Evolutionary conservation across 2,329 filamentous ascomycete genomes (phyloP).

Genomic region (Rutstroemia sp.): DNA sequence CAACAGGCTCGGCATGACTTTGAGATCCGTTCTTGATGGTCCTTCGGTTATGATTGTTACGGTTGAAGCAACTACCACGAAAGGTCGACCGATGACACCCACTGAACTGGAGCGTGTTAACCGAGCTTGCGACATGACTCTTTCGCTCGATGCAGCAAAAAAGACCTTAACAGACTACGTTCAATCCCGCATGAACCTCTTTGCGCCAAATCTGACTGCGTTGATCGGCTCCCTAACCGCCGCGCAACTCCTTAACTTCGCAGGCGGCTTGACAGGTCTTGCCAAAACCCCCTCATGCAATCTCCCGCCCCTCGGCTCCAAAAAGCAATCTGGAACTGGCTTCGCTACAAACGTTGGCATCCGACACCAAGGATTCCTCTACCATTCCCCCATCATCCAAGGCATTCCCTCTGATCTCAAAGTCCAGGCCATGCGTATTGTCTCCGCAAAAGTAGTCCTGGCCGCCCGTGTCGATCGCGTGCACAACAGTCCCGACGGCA

Average conservation of each 20-base stretch:
- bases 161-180: conserved; percentile 85
- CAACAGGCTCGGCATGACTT: conserved; percentile 67
- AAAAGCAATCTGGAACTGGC: conserved; percentile 70
- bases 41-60: conserved; percentile 93
- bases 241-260: conserved; percentile 91
- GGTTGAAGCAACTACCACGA: conserved; percentile 85
- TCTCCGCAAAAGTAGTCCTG: conserved; percentile 88
- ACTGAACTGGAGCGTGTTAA: conserved; percentile 67
- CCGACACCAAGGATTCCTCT: conserved; percentile 87
- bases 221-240: conserved; percentile 89
- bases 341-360: conserved; percentile 90
- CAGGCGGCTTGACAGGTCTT: conserved; percentile 79
- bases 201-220: conserved; percentile 87
- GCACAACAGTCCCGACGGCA: conserved; percentile 73
- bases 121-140: conserved; percentile 76
- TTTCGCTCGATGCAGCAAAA: conserved; percentile 84
- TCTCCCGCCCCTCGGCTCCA: conserved; percentile 81
- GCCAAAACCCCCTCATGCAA: conserved; percentile 94
- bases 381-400: conserved; percentile 82
- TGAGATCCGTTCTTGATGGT: conserved; percentile 77
- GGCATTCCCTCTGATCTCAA: conserved; percentile 80
- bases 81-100: conserved; percentile 69
- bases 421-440: conserved; percentile 89
- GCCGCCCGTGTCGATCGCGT: conserved; percentile 85
- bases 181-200: conserved; percentile 92